Evolutionary conservation across 1,284 basidiomycete genomes (phyloP).

Genomic region (Peniophora sp.): DNA sequence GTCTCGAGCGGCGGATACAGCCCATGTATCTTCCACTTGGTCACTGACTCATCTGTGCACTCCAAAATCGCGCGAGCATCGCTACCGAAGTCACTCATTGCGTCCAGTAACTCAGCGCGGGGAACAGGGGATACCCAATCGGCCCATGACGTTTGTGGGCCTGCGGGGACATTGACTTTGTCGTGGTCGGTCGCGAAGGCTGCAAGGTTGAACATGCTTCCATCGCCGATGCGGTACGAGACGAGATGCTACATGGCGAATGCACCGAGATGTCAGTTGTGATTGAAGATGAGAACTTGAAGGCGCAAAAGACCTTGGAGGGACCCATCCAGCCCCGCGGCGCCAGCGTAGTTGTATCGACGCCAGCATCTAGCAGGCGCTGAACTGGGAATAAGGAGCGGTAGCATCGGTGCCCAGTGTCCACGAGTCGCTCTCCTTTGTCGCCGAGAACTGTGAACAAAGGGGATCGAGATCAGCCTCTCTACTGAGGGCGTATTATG

Average conservation of each 20-base stretch:
- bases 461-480: no score
- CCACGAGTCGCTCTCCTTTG: no score
- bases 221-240: conserved; percentile 43
- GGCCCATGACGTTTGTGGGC: neutral
- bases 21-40: conserved; percentile 54
- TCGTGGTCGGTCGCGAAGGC: neutral
- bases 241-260: conserved; percentile 42
- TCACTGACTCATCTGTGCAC: conserved; percentile 38
- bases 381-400: no score
- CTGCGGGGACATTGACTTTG: neutral
- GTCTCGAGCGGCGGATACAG: conserved; percentile 39
- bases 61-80: conserved; percentile 30
- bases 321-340: no score
- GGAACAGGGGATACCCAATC: neutral
- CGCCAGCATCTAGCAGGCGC: no score
- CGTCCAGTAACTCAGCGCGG: neutral
- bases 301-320: no score
- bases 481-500: no score
- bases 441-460: no score
- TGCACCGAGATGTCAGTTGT: neutral
- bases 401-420: no score
- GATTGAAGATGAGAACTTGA: no score
- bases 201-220: conserved; percentile 7
- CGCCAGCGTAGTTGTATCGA: no score
- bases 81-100: neutral